Percentiles rank a stretch among this genome's conserved stretches.
Evolutionary conservation across 345 rosid species (phyloP).

Genomic region (Lepidium aucheri): DNA sequence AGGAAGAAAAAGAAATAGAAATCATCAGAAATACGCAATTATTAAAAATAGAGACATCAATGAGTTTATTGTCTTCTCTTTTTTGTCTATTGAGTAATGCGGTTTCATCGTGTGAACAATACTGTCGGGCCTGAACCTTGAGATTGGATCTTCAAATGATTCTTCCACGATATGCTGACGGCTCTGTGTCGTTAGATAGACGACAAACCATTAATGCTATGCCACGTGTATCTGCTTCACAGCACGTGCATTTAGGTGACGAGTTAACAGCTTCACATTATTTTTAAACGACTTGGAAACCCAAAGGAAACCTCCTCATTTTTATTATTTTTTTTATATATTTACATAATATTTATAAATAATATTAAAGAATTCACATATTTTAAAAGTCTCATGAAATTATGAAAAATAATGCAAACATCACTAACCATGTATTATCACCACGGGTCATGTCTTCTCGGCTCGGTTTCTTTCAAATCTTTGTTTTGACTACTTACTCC

Average conservation of each 20-base stretch:
- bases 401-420: not conserved
- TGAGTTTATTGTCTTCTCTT: conserved; percentile 19
- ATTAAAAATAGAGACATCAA: conserved; percentile 11
- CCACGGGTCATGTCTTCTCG: too few species aligned
- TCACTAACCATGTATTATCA: too few species aligned
- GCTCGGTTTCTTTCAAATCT: not conserved
- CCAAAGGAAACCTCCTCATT: conserved; percentile 8
- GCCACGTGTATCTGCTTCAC: conserved; percentile 9
- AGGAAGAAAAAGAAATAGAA: conserved; percentile 6
- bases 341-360: too few species aligned
- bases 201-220: conserved; percentile 17
- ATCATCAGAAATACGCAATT: conserved; percentile 13
- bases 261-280: not conserved
- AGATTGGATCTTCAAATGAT: conserved; percentile 6
- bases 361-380: not conserved
- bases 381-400: not conserved
- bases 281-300: not conserved
- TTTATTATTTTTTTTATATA: too few species aligned
- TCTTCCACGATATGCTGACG: conserved; percentile 5
- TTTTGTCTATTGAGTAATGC: conserved; percentile 13
- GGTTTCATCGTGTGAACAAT: conserved; percentile 25
- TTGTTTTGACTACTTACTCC: not conserved
- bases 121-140: conserved; percentile 4
- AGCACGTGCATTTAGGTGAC: conserved; percentile 21
- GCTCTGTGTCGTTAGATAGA: conserved; percentile 22